Conservation (phyloP, 441 rosid genomes). For the Euphorbia schlechtendalii region DNA sequence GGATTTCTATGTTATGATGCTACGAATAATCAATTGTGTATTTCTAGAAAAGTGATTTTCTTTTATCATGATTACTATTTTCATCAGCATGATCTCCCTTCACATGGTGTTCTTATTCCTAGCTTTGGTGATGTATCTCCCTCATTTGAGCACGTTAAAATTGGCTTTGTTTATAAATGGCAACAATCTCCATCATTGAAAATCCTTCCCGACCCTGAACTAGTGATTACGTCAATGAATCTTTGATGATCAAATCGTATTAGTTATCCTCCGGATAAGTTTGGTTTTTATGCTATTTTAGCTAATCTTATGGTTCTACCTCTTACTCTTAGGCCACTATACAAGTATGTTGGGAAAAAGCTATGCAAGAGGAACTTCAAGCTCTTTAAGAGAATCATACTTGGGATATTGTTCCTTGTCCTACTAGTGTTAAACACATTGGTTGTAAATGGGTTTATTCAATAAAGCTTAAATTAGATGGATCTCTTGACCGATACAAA, state of each 20-base stretch:
- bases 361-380: no score
- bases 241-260: no score
- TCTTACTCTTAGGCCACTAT: neutral
- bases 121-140: no score
- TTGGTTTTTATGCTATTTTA: neutral
- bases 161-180: neutral
- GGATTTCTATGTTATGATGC: neutral
- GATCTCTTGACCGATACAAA: no score
- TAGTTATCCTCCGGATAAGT: neutral
- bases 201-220: neutral
- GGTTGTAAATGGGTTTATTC: slow-evolving; percentile 7
- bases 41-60: neutral
- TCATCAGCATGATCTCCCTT: no score
- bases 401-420: neutral
- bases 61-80: neutral
- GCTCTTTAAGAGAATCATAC: no score
- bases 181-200: neutral
- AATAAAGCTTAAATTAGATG: neutral
- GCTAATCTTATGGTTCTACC: neutral
- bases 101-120: neutral
- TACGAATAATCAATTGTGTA: neutral
- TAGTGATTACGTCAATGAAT: neutral
- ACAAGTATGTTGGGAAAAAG: no score
- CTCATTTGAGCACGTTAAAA: neutral
- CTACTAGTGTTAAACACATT: neutral